These are phyloP conservation scores for Entomortierella lignicola DNA, from an alignment of 192 early-diverging fungal genomes.

Conservation along the genomic window DNA sequence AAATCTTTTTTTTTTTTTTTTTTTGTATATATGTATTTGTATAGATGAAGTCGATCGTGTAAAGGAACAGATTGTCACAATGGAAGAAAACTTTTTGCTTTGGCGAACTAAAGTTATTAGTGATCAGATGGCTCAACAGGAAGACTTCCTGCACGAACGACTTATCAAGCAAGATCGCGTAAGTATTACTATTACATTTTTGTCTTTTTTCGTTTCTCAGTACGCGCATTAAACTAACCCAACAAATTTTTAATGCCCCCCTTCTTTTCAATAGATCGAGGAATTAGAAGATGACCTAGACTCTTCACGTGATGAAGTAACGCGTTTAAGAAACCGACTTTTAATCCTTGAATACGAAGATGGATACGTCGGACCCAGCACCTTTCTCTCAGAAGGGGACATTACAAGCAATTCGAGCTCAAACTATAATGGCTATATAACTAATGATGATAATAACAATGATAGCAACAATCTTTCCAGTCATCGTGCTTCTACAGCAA, in stretches of 20 bases:
- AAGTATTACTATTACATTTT: conserved; percentile 6
- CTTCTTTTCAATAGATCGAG: conserved; percentile 32
- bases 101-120: conserved; percentile 42
- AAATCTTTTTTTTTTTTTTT: too few species aligned
- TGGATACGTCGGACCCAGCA: conserved; percentile 22
- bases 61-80: conserved; percentile 31
- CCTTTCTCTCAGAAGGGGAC: conserved; percentile 11
- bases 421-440: neutral
- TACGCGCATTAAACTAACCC: too few species aligned
- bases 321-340: conserved; percentile 26
- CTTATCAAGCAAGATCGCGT: conserved; percentile 34
- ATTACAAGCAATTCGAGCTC: neutral
- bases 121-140: conserved; percentile 33
- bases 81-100: conserved; percentile 48
- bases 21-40: neutral
- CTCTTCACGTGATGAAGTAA: conserved; percentile 31
- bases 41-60: conserved; percentile 24
- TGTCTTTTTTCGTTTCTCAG: neutral
- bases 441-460: neutral
- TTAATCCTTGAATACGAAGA: conserved; percentile 46
- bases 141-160: conserved; percentile 30
- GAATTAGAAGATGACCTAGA: conserved; percentile 27
- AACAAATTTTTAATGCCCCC: too few species aligned
- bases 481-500: neutral
- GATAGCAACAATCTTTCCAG: neutral